Evolutionary conservation across 164 flowering plant genomes (phyloP).

Genomic region (Aristolochia californica): DNA sequence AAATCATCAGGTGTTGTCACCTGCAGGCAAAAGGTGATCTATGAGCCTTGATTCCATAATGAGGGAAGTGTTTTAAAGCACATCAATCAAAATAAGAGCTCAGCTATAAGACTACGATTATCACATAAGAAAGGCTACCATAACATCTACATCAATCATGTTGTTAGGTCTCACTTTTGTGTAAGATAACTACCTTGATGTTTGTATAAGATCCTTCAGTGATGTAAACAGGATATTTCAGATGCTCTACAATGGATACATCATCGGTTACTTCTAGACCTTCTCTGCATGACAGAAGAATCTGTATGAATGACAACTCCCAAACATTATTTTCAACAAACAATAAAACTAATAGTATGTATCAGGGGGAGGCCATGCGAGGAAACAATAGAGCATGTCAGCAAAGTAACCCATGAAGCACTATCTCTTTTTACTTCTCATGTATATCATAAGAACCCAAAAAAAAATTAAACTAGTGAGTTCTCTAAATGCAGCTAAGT

Average conservation of each 20-base stretch:
- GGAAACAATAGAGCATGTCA: no score
- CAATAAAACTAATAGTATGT: background rate
- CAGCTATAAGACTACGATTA: background rate
- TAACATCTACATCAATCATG: no score
- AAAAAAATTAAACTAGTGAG: no score
- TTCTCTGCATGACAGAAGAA: constrained; percentile 4
- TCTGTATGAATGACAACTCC: background rate
- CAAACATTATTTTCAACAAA: background rate
- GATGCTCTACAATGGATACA: constrained; percentile 17
- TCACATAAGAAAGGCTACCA: background rate
- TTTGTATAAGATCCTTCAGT: constrained; percentile 15
- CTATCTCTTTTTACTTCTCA: no score
- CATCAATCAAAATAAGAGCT: background rate
- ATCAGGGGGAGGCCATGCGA: no score
- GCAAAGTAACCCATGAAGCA: no score
- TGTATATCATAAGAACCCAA: no score
- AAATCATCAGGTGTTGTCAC: constrained; percentile 16
- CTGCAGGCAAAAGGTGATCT: background rate
- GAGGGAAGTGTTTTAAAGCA: background rate
- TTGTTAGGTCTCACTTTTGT: background rate
- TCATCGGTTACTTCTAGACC: constrained; percentile 18
- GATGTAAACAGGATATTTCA: constrained; percentile 17
- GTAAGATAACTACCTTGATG: constrained; percentile 11
- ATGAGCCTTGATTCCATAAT: background rate
- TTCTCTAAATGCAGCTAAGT: no score